Evolutionary conservation across 2,329 filamentous ascomycete genomes (phyloP).

Genomic region (Cladophialophora exuberans): DNA sequence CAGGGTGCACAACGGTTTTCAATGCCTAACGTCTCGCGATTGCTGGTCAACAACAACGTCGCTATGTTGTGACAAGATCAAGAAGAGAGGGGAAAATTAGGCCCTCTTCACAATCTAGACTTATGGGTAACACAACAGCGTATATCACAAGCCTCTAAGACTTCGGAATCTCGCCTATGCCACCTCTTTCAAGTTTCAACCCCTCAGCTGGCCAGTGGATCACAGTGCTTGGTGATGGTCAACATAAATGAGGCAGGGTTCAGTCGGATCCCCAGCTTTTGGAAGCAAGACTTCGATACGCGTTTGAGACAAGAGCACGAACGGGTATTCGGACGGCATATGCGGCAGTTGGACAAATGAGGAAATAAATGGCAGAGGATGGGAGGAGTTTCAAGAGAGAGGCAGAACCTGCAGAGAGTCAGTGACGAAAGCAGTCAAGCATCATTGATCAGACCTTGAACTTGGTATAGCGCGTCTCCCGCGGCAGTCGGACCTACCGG

Average conservation of each 20-base stretch:
- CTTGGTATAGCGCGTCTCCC: not conserved
- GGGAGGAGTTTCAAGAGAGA: no score
- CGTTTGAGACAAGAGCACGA: no score
- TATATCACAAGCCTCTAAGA: not conserved
- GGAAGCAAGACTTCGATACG: no score
- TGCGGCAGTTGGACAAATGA: no score
- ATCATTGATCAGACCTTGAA: no score
- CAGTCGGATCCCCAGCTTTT: no score
- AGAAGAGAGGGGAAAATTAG: not conserved
- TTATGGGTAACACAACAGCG: not conserved
- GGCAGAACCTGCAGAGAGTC: no score
- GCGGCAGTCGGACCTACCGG: conserved; percentile 2
- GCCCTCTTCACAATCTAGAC: not conserved
- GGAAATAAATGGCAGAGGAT: no score
- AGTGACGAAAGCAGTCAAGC: no score
- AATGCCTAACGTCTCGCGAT: not conserved
- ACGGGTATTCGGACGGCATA: no score
- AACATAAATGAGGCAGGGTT: no score
- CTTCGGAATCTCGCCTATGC: conserved; percentile 1
- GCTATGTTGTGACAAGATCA: not conserved
- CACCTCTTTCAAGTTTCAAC: not conserved
- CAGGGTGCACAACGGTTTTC: not conserved
- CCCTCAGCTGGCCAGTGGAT: not conserved
- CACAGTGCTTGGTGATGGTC: not conserved
- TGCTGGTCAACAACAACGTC: not conserved